These are phyloP conservation scores for Fallopia convolvulus DNA, from an alignment of 148 eudicot genomes.

Conservation along the genomic window DNA sequence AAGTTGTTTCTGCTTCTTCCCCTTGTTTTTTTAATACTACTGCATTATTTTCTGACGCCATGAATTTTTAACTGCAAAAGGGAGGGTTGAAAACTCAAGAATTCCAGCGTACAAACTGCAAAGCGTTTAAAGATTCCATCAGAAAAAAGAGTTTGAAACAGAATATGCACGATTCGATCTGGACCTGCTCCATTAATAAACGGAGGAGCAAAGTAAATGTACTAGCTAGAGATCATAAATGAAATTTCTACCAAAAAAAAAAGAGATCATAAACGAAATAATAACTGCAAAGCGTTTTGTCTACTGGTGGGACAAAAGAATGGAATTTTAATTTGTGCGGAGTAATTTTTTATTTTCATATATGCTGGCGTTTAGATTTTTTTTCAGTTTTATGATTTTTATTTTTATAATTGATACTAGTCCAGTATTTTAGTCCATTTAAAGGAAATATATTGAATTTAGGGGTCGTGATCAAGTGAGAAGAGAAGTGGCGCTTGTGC, in stretches of 20 bases:
- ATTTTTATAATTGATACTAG: no score
- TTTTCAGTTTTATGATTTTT: no score
- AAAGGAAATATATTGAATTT: no score
- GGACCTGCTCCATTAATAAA: constrained; percentile 1
- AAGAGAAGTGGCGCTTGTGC: no score
- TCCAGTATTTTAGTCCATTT: no score
- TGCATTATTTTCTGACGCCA: neutral
- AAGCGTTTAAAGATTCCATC: constrained; percentile 7
- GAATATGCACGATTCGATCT: neutral
- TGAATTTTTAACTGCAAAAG: neutral
- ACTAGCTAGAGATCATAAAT: neutral
- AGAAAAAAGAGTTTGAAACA: neutral
- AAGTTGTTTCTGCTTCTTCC: neutral
- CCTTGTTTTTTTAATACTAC: neutral
- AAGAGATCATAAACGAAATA: neutral
- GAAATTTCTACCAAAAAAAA: no score
- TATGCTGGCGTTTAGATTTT: no score
- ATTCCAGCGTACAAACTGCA: neutral
- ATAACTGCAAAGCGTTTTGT: neutral
- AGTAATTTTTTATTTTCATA: no score
- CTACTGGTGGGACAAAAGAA: neutral
- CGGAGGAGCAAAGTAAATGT: neutral
- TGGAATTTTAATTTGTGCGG: no score
- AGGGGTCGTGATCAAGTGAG: no score
- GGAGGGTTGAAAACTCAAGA: neutral